phyloP scores from a whole-genome alignment of 164 flowering plant species.

The Nelumbo lutea region DNA sequence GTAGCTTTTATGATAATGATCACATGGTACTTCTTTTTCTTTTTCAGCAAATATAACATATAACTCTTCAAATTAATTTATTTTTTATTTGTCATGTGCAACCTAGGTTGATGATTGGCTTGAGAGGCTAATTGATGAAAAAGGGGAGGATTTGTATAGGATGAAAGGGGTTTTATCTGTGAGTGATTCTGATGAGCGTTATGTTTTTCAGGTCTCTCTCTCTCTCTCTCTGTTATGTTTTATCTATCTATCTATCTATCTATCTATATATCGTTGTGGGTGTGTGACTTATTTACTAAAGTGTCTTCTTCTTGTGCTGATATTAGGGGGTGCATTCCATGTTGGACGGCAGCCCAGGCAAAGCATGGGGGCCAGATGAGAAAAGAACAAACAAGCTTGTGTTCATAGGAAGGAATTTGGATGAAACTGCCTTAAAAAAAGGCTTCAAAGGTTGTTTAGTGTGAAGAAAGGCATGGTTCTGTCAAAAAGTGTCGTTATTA shows the following conservation, averaged over 20 bases:
- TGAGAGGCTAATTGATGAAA: conserved; percentile 85
- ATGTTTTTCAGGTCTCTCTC: conserved; percentile 74
- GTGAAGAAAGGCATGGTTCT: conserved; percentile 14
- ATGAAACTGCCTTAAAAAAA: conserved; percentile 74
- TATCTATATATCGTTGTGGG: no score
- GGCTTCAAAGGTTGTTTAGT: conserved; percentile 89
- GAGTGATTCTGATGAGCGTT: conserved; percentile 58
- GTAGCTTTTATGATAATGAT: neutral
- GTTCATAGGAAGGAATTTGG: conserved; percentile 86
- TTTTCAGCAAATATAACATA: no score
- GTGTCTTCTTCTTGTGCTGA: neutral
- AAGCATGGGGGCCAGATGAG: conserved; percentile 77
- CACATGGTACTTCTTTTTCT: no score
- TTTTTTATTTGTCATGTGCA: conserved; percentile 2
- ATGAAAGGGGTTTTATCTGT: conserved; percentile 86
- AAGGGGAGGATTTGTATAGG: conserved; percentile 92
- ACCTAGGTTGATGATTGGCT: conserved; percentile 93
- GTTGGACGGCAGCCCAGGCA: conserved; percentile 72
- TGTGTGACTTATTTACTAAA: no score
- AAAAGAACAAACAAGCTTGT: conserved; percentile 82
- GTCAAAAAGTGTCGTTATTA: neutral
- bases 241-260: no score
- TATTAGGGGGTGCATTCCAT: conserved; percentile 80
- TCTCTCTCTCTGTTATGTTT: neutral
- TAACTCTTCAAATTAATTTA: neutral